Conservation (phyloP, 2,329 filamentous ascomycete genomes). For the Xylaria hypoxylon region DNA sequence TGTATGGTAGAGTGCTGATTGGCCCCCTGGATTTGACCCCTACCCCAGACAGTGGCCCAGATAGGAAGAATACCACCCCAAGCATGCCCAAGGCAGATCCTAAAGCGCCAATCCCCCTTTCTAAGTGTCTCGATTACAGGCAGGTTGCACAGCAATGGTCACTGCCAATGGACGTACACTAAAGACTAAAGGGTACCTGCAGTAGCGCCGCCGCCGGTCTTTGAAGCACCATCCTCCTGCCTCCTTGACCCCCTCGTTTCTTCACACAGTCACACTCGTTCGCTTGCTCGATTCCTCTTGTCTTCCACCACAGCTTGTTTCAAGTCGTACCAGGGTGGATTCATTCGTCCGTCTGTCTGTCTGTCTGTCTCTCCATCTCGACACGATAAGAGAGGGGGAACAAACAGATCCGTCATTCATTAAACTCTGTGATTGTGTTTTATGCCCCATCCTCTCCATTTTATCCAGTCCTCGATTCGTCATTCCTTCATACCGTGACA, state of each 20-base stretch:
- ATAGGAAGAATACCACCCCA: constrained; percentile 23
- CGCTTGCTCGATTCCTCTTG: constrained; percentile 13
- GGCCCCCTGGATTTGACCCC: constrained; percentile 11
- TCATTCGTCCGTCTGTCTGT: constrained; percentile 1
- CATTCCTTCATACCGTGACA: constrained; percentile 17
- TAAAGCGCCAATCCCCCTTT: constrained; percentile 20
- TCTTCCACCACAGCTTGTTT: constrained; percentile 25
- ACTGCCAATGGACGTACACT: no score
- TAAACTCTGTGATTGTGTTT: constrained; percentile 14
- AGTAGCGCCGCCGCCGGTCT: constrained; percentile 26
- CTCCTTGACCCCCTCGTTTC: constrained; percentile 12
- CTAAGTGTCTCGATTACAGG: constrained; percentile 15
- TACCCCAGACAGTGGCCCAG: constrained; percentile 34
- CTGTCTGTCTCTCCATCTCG: not conserved
- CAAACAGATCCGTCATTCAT: constrained; percentile 15
- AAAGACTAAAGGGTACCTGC: constrained; percentile 33
- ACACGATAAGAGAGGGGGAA: not conserved
- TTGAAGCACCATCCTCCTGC: not conserved
- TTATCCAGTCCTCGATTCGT: not conserved
- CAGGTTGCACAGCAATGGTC: not conserved
- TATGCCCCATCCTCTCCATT: constrained; percentile 27
- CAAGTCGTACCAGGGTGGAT: constrained; percentile 28
- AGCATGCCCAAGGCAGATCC: not conserved
- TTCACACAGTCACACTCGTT: constrained; percentile 12
- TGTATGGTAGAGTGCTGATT: constrained; percentile 18